phyloP scores from a whole-genome alignment of 306 rosid genomes.

The Macrotyloma uniflorum region DNA sequence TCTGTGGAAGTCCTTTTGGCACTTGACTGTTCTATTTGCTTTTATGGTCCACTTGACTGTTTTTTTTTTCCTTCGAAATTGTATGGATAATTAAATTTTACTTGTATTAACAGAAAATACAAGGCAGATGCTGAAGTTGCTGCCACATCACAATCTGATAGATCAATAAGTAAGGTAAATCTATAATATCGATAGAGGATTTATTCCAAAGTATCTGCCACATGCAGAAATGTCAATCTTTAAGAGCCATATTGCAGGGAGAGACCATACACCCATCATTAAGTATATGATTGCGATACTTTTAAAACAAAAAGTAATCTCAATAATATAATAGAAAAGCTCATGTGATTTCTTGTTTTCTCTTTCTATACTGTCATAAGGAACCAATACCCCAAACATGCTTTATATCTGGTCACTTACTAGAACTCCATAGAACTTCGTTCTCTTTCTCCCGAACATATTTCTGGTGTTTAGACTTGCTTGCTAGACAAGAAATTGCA shows the following conservation, averaged over 20 bases:
- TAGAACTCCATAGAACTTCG: neutral
- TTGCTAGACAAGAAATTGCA: constrained; percentile 1
- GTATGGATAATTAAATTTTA: constrained; percentile 25
- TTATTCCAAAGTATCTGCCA: constrained; percentile 19
- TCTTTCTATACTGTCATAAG: neutral
- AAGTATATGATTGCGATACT: neutral
- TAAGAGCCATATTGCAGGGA: constrained; percentile 18
- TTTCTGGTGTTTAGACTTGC: constrained; percentile 5
- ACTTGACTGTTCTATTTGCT: neutral
- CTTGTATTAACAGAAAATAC: constrained; percentile 49
- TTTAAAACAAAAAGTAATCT: neutral
- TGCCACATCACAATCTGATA: constrained; percentile 47
- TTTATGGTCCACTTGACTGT: neutral
- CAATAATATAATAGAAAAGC: neutral
- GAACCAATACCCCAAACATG: neutral
- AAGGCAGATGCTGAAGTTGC: constrained; percentile 56
- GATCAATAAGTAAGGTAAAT: constrained; percentile 78
- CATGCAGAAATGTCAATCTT: constrained; percentile 8
- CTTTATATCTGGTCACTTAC: neutral
- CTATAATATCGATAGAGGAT: neutral
- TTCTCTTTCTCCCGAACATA: neutral
- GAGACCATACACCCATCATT: constrained; percentile 6
- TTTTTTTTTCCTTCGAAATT: neutral
- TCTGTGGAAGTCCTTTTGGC: constrained; percentile 30
- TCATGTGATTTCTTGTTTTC: neutral